Evolutionary conservation across 169 alveolate species (phyloP).

Genomic region (Eimeria mitis): DNA sequence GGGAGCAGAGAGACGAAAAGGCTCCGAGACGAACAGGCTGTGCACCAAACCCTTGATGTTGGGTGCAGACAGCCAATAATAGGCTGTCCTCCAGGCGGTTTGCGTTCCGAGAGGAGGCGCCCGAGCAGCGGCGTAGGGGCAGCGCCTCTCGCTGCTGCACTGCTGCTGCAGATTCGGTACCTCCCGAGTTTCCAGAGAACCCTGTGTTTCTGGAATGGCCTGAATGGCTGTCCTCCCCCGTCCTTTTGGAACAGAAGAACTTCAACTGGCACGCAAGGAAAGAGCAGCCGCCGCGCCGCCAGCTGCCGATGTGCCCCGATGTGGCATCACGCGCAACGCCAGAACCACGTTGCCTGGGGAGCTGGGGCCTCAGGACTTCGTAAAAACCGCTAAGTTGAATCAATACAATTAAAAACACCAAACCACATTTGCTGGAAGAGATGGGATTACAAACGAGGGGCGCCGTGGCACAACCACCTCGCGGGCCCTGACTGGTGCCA

Average conservation of each 20-base stretch:
- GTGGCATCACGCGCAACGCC: conserved; percentile 4
- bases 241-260: neutral
- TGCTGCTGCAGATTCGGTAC: neutral
- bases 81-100: neutral
- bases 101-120: neutral
- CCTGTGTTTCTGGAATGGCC: neutral
- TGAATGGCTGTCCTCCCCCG: neutral
- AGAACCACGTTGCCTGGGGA: conserved; percentile 11
- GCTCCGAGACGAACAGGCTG: neutral
- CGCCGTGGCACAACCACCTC: conserved; percentile 14
- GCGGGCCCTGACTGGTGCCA: conserved; percentile 43
- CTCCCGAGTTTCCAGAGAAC: neutral
- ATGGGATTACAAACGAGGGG: neutral
- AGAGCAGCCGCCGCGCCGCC: conserved; percentile 32
- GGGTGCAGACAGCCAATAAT: conserved; percentile 10
- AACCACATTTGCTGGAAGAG: neutral
- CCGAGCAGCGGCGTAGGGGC: conserved; percentile 25
- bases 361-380: neutral
- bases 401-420: neutral
- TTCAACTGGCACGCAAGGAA: neutral
- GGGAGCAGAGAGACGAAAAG: conserved; percentile 21
- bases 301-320: conserved; percentile 30
- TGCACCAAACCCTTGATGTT: neutral
- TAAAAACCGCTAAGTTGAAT: neutral
- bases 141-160: conserved; percentile 30